phyloP scores from a whole-genome alignment of 2,329 filamentous ascomycete genomes.

The Microcyclospora pomicola region DNA sequence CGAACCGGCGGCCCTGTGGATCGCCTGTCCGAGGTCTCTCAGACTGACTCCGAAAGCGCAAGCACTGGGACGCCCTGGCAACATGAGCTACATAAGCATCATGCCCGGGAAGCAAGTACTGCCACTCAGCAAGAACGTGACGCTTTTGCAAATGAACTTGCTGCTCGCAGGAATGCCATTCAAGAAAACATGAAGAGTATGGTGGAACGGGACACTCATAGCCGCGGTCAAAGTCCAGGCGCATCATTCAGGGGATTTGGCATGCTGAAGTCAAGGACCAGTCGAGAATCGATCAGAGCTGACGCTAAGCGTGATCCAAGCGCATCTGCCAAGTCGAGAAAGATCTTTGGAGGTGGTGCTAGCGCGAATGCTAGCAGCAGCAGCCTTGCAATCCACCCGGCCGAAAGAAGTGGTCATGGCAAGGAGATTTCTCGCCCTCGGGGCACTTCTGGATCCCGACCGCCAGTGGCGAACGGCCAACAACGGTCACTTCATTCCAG shows the following conservation, averaged over 20 bases:
- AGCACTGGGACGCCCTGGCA: constrained; percentile 29
- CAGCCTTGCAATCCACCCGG: constrained; percentile 11
- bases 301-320: constrained; percentile 34
- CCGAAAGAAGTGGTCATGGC: constrained; percentile 12
- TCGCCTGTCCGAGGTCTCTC: constrained; percentile 10
- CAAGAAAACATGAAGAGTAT: constrained; percentile 60
- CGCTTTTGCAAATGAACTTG: constrained; percentile 61
- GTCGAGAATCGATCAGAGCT: constrained; percentile 45
- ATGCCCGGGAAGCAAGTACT: constrained; percentile 36
- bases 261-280: constrained; percentile 53
- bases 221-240: constrained; percentile 22
- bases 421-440: constrained; percentile 13
- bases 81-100: constrained; percentile 33
- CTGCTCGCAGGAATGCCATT: constrained; percentile 54
- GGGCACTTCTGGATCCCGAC: constrained; percentile 12
- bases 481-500: constrained; percentile 12
- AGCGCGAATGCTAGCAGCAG: constrained; percentile 21
- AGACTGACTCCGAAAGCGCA: constrained; percentile 3
- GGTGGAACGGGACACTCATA: constrained; percentile 45
- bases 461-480: constrained; percentile 10
- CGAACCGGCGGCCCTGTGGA: not conserved
- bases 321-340: constrained; percentile 42
- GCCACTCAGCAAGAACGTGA: constrained; percentile 45
- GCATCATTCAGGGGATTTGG: constrained; percentile 42
- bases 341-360: constrained; percentile 38